phyloP scores from a whole-genome alignment of 1,284 basidiomycete species.

The Pseudozyma pruni region DNA sequence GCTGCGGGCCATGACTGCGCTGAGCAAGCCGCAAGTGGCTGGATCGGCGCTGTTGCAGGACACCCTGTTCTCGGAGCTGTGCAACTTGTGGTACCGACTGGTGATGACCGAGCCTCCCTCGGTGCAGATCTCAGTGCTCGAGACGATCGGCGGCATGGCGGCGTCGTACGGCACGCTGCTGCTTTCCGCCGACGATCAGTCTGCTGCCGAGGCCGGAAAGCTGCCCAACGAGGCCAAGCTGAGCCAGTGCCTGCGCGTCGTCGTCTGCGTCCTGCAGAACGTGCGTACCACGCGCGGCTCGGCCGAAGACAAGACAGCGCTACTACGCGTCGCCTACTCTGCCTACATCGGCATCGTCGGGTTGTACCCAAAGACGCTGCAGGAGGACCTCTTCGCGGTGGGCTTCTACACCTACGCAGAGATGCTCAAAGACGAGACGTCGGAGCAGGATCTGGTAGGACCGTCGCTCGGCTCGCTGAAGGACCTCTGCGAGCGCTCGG shows the following conservation, averaged over 20 bases:
- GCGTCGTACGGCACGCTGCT: slow-evolving; percentile 71
- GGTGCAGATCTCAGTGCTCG: slow-evolving; percentile 80
- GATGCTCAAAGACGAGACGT: slow-evolving; percentile 68
- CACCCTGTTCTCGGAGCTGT: slow-evolving; percentile 87
- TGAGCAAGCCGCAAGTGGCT: slow-evolving; percentile 81
- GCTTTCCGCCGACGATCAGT: slow-evolving; percentile 48
- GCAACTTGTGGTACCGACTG: slow-evolving; percentile 86
- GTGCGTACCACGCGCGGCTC: slow-evolving; percentile 71
- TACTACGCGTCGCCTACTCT: slow-evolving; percentile 77
- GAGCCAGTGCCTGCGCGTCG: slow-evolving; percentile 82
- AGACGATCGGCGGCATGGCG: slow-evolving; percentile 77
- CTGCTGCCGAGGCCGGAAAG: slow-evolving; percentile 50
- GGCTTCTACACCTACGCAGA: slow-evolving; percentile 83
- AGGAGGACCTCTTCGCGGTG: slow-evolving; percentile 82
- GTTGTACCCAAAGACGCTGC: slow-evolving; percentile 73
- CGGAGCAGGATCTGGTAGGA: slow-evolving; percentile 51
- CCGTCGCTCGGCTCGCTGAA: slow-evolving; percentile 58
- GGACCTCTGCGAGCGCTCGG: slow-evolving; percentile 53
- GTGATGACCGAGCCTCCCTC: slow-evolving; percentile 83
- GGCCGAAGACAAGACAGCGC: slow-evolving; percentile 69
- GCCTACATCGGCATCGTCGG: slow-evolving; percentile 77
- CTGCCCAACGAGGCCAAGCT: slow-evolving; percentile 70
- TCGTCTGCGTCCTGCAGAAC: slow-evolving; percentile 81
- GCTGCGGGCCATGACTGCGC: slow-evolving; percentile 80
- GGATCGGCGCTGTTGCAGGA: slow-evolving; percentile 81